Evolutionary conservation across 2,329 filamentous ascomycete genomes (phyloP).

Genomic region (Ophiocordyceps camponoti-leonardi): DNA sequence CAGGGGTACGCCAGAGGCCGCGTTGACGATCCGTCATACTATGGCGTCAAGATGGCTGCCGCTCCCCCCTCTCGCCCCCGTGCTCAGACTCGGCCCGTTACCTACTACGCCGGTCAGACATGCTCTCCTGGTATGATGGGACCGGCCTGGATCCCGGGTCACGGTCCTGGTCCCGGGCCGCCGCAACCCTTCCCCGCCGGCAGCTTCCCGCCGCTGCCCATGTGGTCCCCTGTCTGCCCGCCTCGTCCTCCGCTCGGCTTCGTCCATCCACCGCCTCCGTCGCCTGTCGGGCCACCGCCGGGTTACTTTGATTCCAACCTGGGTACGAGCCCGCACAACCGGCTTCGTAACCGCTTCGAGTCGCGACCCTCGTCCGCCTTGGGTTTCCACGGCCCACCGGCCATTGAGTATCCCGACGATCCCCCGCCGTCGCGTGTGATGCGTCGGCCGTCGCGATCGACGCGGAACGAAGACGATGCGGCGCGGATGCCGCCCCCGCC

Average conservation of each 20-base stretch:
- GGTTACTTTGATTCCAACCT: slow-evolving; percentile 12
- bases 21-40: slow-evolving; percentile 17
- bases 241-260: slow-evolving; percentile 8
- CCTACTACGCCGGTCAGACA: slow-evolving; percentile 17
- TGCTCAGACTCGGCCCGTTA: slow-evolving; percentile 16
- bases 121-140: slow-evolving; percentile 9
- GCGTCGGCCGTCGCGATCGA: slow-evolving; percentile 25
- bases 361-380: slow-evolving; percentile 20
- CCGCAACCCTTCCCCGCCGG: slow-evolving; percentile 8
- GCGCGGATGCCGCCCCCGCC: slow-evolving; percentile 34
- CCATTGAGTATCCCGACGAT: slow-evolving; percentile 18
- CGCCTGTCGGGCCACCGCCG: slow-evolving; percentile 8
- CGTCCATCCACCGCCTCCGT: slow-evolving; percentile 11
- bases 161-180: slow-evolving; percentile 5
- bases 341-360: slow-evolving; percentile 17
- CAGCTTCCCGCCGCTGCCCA: slow-evolving; percentile 15
- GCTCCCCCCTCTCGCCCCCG: slow-evolving; percentile 13
- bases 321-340: slow-evolving; percentile 8
- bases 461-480: slow-evolving; percentile 26
- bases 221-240: slow-evolving; percentile 8
- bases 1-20: slow-evolving; percentile 13
- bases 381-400: slow-evolving; percentile 13
- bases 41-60: slow-evolving; percentile 17
- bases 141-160: slow-evolving; percentile 10
- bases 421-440: slow-evolving; percentile 18